Base-by-base conservation (phyloP, 176 grass and related monocot genomes). In the Oryza coarctata region DNA sequence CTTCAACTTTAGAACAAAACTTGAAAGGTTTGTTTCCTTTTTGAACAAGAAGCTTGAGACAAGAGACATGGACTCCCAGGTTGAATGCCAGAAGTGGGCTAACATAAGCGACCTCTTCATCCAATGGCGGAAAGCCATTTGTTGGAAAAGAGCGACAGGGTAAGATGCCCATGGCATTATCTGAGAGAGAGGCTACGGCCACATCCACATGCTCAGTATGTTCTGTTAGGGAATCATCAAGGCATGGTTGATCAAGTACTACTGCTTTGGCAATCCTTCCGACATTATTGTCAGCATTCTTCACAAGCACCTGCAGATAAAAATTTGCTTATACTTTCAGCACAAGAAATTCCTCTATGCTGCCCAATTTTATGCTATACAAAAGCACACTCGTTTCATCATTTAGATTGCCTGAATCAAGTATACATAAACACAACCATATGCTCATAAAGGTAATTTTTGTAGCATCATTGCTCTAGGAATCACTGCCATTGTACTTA, bases 1-100 rank as follows among this genome's bases (percentile, higher is more conserved):
- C 49, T 68, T 47, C 61, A 76, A 70, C 34, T 82, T 25, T 61
- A 73, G 87, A 85, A 29, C 87, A 89, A 38, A 89, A 95, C 68
- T 82, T 88, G 30, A 93, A 91, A 49, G 84, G 83, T 6, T 90
- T 70, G 36, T 83, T 76, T 60, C 90, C 87, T 70, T 71, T 80
- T 70, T 75, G 64, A 78, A 95, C 83, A 82, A 91, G 82, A 91
- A 93, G 66, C 69, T 89, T 91, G 73, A 95, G 82, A 72, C 85
- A 92, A 63, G 90, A 91, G 68, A 94, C 55, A 90, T 99, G 93
- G 39, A 95, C 41, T 36, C 96, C 91, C 38, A 95, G 87, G 73
- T 99, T 99, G 85, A 95, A 99, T n/a, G 96, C 96, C 77, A 99
- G 63, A 61, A 99, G 81, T 65, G 93, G 96, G 83, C 87, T 95